Evolutionary conservation across 2,329 filamentous ascomycete species (phyloP), one percentile per base, ranked within the genome.

Genomic region (Alternaria arbusti): DNA sequence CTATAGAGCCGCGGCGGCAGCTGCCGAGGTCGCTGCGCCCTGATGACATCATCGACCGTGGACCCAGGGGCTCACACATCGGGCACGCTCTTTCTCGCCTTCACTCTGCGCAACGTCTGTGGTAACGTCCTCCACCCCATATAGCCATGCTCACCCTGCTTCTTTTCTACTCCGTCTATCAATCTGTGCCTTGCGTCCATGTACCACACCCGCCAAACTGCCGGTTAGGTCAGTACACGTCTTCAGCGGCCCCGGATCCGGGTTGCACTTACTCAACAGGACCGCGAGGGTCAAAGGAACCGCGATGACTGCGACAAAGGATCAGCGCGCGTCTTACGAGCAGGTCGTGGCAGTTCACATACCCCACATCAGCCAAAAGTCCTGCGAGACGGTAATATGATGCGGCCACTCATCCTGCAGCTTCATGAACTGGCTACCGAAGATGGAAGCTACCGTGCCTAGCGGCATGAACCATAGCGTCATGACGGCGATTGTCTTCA

Each of bases 401-500:
- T 61, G 59, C 12, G 67, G 70, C 6, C n/a, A 22, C 4, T 71
- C 64, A 1, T 75, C 71, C 3, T 70, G 52, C 1, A 76, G 32
- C 32, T 60, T 63, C 55, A 78, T 76, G 45, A 77, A 75, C 13
- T 76, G 73, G 15, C 70, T 74, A 2, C 76, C 73, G 22, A 78
- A 77, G 3, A 78, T 72, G 1, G 69, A 64, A 0, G 76, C 74
- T 0, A 77, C 66, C 1, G 80, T 79, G 3, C 80, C 77, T 1
- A 79, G 73, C 3, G 82, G 82, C 44, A 84, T 74, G 73, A 84
- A 84, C 6, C 82, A 72, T 17, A 84, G 65, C 1, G 82, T 84
- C 63, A 82, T 72, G 9, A 83, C 74, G 0, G 82, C 82, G 17
- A 84, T 82, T 0, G 80, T 82, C 67, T 83, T 83, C 82, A 84